These are phyloP conservation scores for Centaurea solstitialis DNA, from an alignment of 129 eudicot genomes.

Conservation along the genomic window DNA sequence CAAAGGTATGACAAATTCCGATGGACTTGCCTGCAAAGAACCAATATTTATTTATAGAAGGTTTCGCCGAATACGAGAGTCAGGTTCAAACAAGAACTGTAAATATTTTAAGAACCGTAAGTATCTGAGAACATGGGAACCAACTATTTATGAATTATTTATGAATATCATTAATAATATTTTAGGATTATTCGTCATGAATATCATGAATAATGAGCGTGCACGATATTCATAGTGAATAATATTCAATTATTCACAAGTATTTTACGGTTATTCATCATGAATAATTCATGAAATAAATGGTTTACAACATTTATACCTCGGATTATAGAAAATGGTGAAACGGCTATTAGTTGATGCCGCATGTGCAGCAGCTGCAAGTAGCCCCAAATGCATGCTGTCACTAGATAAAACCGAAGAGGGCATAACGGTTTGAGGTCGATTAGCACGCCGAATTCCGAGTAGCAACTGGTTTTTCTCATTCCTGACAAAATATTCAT, in stretches of 20 bases:
- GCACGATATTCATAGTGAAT: background rate
- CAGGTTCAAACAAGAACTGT: background rate
- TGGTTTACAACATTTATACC: conserved; percentile 34
- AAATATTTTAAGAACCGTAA: background rate
- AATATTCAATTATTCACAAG: background rate
- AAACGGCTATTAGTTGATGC: conserved; percentile 93
- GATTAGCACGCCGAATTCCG: conserved; percentile 91
- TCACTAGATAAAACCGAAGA: conserved; percentile 95
- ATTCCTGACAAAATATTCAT: conserved; percentile 55
- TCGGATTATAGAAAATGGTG: conserved; percentile 87
- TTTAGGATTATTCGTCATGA: background rate
- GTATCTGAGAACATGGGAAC: background rate
- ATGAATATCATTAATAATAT: too few relatives aligned
- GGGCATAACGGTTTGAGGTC: conserved; percentile 94
- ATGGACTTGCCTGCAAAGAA: conserved; percentile 68
- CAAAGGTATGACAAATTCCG: conserved; percentile 87
- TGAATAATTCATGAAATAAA: background rate
- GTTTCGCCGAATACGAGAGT: background rate
- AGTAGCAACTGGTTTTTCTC: conserved; percentile 80
- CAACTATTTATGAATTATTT: background rate
- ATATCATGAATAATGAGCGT: background rate
- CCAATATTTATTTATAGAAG: background rate
- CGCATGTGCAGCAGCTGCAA: conserved; percentile 99
- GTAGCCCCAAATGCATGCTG: conserved; percentile 97
- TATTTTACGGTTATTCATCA: background rate